These are phyloP conservation scores for Aegilops longissima DNA, from an alignment of 176 grass and related monocot genomes.

Conservation along the genomic window DNA sequence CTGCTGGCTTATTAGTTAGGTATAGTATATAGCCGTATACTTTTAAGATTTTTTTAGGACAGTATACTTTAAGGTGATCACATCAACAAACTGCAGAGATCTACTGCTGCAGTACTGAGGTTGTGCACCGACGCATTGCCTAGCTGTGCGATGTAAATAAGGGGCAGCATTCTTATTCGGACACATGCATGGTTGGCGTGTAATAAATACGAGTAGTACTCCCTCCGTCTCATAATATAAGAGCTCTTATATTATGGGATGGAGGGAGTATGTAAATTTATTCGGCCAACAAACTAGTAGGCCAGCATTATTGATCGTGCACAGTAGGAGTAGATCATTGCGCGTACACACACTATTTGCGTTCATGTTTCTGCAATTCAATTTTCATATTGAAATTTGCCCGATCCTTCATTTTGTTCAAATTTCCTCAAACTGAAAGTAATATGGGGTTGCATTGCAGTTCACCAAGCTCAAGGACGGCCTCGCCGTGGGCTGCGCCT, in stretches of 20 bases:
- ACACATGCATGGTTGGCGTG: neutral
- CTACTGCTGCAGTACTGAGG: neutral
- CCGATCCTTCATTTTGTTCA: neutral
- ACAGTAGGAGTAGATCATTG: neutral
- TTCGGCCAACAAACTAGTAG: neutral
- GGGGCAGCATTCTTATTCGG: neutral
- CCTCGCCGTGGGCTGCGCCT: conserved; percentile 81
- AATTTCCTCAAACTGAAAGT: neutral
- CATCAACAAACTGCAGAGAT: too few relatives aligned
- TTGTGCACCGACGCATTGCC: neutral
- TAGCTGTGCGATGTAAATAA: neutral
- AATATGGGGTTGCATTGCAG: conserved; percentile 32
- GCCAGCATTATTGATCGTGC: neutral
- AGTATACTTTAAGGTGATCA: too few relatives aligned
- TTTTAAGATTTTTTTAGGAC: neutral
- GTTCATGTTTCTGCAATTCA: neutral
- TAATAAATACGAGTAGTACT: neutral
- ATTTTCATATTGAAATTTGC: neutral
- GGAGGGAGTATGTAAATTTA: neutral
- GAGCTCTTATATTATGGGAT: too few relatives aligned
- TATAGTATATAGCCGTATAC: neutral
- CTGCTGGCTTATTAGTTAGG: neutral
- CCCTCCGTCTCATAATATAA: too few relatives aligned
- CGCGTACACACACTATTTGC: neutral
- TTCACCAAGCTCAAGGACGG: conserved; percentile 89